phyloP scores from a whole-genome alignment of 805 yeast genomes.

The Hermanozyma aechmeae region DNA sequence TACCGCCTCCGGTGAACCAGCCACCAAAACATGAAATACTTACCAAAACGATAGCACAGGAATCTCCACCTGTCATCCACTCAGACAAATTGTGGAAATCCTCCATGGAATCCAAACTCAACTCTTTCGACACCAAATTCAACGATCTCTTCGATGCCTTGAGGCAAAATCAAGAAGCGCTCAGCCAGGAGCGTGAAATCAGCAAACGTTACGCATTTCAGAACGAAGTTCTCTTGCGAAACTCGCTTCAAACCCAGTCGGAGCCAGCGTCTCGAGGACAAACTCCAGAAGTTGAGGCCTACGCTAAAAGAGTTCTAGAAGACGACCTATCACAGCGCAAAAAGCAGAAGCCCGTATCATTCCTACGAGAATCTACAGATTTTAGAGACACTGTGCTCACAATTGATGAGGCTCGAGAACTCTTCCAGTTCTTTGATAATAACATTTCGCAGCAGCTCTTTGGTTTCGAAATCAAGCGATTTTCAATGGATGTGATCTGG shows the following conservation, averaged over 20 bases:
- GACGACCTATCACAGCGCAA: neutral
- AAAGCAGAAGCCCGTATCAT: neutral
- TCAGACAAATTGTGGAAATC: too few species aligned
- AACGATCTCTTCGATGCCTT: constrained; percentile 28
- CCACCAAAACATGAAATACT: too few species aligned
- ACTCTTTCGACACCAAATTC: constrained; percentile 27
- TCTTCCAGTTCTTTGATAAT: constrained; percentile 42
- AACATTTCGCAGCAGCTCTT: constrained; percentile 55
- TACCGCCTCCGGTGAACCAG: too few species aligned
- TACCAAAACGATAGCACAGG: too few species aligned
- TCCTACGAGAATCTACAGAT: constrained; percentile 10
- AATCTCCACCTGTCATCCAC: too few species aligned
- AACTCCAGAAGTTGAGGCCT: too few species aligned
- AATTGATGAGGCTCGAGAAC: constrained; percentile 33
- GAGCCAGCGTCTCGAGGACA: neutral
- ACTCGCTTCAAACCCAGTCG: neutral
- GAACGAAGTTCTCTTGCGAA: neutral
- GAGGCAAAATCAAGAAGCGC: constrained; percentile 20
- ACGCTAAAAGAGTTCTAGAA: neutral
- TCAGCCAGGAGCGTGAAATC: constrained; percentile 13
- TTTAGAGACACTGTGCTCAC: constrained; percentile 29
- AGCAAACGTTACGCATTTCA: constrained; percentile 1
- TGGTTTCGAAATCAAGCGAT: constrained; percentile 50
- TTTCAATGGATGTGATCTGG: constrained; percentile 44
- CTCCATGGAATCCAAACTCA: constrained; percentile 25